Percentiles rank a stretch among this genome's conserved stretches.
phyloP scores from a whole-genome alignment of 129 eudicot species.

The Arctium minus region DNA sequence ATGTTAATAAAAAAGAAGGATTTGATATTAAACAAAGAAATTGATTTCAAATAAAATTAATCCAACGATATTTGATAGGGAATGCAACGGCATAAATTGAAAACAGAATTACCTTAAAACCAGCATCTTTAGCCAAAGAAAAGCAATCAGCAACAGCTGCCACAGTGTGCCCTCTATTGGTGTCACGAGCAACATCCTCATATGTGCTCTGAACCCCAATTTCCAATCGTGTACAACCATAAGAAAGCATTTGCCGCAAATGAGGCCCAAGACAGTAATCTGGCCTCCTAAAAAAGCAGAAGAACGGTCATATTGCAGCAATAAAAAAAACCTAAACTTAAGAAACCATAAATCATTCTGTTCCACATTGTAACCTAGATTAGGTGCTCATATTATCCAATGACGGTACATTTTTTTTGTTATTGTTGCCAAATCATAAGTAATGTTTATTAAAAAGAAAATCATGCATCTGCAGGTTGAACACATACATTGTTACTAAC shows the following conservation, averaged over 20 bases:
- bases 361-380: not conserved
- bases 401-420: not conserved
- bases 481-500: too few species aligned
- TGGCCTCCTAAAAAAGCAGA: conserved; percentile 64
- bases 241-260: conserved; percentile 89
- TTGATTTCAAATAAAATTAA: conserved; percentile 3
- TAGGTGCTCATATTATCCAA: not conserved
- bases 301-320: not conserved
- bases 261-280: conserved; percentile 99
- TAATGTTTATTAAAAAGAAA: too few species aligned
- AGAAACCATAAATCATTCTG: not conserved
- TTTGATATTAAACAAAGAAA: not conserved
- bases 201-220: conserved; percentile 98
- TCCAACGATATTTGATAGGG: not conserved
- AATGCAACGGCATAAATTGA: not conserved
- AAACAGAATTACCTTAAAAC: conserved; percentile 65
- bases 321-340: not conserved
- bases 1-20: not conserved
- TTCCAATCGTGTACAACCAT: conserved; percentile 94
- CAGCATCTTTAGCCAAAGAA: conserved; percentile 96
- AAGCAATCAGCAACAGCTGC: conserved; percentile 99
- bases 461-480: too few species aligned
- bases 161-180: conserved; percentile 96
- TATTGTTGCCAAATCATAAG: not conserved
- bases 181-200: conserved; percentile 98